Base-by-base conservation (phyloP, 2,329 filamentous ascomycete species). In the Cladosporium halotolerans region DNA sequence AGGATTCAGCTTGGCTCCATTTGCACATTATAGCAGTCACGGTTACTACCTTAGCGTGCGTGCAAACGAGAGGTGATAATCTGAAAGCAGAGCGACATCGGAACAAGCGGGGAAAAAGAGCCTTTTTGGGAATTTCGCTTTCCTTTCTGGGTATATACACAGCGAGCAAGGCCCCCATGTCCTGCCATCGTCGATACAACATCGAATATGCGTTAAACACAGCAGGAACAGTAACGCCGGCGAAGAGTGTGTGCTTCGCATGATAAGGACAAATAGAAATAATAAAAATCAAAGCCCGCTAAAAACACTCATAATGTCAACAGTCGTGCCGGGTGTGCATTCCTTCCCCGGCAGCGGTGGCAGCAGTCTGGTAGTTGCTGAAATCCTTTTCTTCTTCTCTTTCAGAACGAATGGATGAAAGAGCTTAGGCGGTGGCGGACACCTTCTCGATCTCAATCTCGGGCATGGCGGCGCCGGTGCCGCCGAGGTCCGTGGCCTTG, bases 401-500 rank as follows among this genome's bases (percentile, higher is more conserved):
- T 51, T 43, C 14, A 2, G 23, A 34, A 14, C 36, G 7, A 18
- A 18, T 13, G 9, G 14, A 36, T 34, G 40, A 44, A 14, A 18
- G 34, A 32, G 23, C 39, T 44, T 51, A 51, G 18, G 47, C 47
- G 47, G 47, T 51, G 47, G 65, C 62, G 19, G 63, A 61, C 10
- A 81, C 73, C 40, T 76, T 79, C 70, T 83, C 80, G 16, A 83
- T 73, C 62, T 83, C 80, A 56, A 83, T 76, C 71, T 80, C 81
- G 45, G 87, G 83, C 65, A 91, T 78, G 62, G 83, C 77, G 47
- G 83, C 79, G 52, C 77, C 82, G 23, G 86, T 91, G 61, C 89
- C 88, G 52, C 85, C 84, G 9, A 96, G 80, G 67, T 91, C 83
- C 38, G 89, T 95, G 54, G 78, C 68, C 65, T 82, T 81, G 34